phyloP scores from a whole-genome alignment of 2,329 filamentous ascomycete species.

The Colletotrichum spaethianum region DNA sequence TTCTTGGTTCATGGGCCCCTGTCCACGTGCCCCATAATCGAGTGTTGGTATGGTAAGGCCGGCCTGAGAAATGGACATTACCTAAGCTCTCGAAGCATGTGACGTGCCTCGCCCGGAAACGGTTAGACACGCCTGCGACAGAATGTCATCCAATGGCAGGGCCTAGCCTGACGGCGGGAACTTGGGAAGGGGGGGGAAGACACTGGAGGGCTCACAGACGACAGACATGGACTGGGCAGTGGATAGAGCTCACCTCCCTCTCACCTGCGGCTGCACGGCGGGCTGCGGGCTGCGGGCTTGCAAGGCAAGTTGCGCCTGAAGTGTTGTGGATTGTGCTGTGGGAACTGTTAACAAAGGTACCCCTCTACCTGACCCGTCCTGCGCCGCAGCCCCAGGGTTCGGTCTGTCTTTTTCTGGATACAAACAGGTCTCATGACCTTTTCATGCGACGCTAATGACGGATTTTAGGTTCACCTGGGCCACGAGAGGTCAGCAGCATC shows the following conservation, averaged over 20 bases:
- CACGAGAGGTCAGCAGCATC: constrained; percentile 42
- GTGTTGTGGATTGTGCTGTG: neutral
- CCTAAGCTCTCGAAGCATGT: constrained; percentile 35
- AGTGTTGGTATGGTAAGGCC: neutral
- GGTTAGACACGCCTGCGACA: neutral
- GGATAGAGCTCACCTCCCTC: neutral
- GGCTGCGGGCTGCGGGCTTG: constrained; percentile 24
- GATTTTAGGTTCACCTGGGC: constrained; percentile 43
- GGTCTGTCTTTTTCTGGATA: constrained; percentile 40
- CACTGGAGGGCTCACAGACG: neutral
- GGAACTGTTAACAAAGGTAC: constrained; percentile 34
- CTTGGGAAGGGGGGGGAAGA: neutral
- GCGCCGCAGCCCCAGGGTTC: constrained; percentile 35
- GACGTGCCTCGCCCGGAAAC: constrained; percentile 20
- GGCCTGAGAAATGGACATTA: constrained; percentile 3
- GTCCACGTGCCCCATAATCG: constrained; percentile 26
- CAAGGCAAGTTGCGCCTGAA: constrained; percentile 2
- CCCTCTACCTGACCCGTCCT: constrained; percentile 17
- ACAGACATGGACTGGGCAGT: neutral
- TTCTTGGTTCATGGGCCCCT: constrained; percentile 3
- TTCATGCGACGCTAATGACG: constrained; percentile 41
- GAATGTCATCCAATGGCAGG: constrained; percentile 34
- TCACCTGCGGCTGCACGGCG: constrained; percentile 3
- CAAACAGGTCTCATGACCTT: constrained; percentile 44
- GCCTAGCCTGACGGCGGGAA: constrained; percentile 16